Evolutionary conservation across 2,329 filamentous ascomycete species (phyloP).

Genomic region (Nothophoma quercina): DNA sequence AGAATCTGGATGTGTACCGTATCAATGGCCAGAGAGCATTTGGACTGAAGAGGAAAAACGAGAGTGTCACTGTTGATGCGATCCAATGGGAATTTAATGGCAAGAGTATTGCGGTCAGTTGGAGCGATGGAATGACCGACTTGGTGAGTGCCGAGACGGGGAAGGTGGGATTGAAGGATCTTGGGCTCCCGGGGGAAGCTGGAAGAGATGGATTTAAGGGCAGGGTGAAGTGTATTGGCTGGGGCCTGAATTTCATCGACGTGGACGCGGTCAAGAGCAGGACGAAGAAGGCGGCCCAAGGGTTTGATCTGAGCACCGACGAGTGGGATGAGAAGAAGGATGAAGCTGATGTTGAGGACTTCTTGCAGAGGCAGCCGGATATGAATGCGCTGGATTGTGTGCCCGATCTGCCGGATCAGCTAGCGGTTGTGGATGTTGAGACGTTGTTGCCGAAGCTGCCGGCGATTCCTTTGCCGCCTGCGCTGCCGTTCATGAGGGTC

Average conservation of each 20-base stretch:
- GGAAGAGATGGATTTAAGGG: conserved; percentile 1
- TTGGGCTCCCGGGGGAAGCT: conserved; percentile 23
- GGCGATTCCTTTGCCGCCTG: conserved; percentile 46
- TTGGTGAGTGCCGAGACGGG: conserved; percentile 81
- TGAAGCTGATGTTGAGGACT: conserved; percentile 49
- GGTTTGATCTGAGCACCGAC: conserved; percentile 36
- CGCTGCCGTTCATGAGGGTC: conserved; percentile 43
- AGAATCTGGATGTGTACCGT: conserved; percentile 77
- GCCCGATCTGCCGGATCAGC: conserved; percentile 50
- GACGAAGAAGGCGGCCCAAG: conserved; percentile 37
- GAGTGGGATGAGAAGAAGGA: conserved; percentile 47
- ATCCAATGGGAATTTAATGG: conserved; percentile 61
- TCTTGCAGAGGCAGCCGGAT: conserved; percentile 48
- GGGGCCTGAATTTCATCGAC: conserved; percentile 64
- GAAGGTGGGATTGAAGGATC: conserved; percentile 75
- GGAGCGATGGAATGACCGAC: conserved; percentile 80
- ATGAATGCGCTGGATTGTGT: conserved; percentile 43
- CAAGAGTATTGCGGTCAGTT: conserved; percentile 81
- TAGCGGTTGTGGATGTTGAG: conserved; percentile 52
- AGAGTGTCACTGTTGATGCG: conserved; percentile 44
- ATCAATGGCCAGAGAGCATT: conserved; percentile 77
- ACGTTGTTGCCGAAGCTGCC: conserved; percentile 49
- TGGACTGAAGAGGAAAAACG: conserved; percentile 54
- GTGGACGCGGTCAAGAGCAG: conserved; percentile 53
- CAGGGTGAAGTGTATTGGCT: conserved; percentile 58